These are phyloP conservation scores for Fusarium drepaniforme DNA, from an alignment of 2,329 filamentous ascomycete genomes.

Conservation along the genomic window DNA sequence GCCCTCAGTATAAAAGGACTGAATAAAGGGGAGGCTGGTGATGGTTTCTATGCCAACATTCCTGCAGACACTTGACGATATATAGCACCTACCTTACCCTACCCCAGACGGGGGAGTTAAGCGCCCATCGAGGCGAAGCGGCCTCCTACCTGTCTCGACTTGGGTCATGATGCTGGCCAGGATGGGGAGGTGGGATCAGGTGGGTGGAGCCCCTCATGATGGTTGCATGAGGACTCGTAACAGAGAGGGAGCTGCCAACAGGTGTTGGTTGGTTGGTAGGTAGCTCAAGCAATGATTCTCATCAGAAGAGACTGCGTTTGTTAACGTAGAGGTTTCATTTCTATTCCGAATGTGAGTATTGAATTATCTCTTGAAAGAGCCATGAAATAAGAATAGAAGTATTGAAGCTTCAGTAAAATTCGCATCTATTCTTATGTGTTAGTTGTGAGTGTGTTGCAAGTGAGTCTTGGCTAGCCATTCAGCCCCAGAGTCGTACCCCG, in stretches of 20 bases:
- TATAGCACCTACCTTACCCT: conserved; percentile 21
- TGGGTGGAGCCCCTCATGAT: conserved; percentile 16
- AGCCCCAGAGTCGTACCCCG: neutral
- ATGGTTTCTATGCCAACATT: conserved; percentile 35
- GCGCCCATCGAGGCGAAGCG: conserved; percentile 25
- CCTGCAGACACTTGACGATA: conserved; percentile 11
- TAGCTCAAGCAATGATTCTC: neutral
- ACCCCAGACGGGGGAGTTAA: conserved; percentile 4
- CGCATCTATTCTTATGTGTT: neutral
- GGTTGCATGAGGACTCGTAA: conserved; percentile 2
- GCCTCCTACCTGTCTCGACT: conserved; percentile 9
- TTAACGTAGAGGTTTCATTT: neutral
- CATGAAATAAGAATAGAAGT: neutral
- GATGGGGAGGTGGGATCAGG: conserved; percentile 16
- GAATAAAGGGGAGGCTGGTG: neutral
- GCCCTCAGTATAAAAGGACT: neutral
- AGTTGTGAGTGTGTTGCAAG: neutral
- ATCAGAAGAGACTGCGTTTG: neutral
- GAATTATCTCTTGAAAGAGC: neutral
- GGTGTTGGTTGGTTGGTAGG: neutral
- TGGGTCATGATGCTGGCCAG: conserved; percentile 9
- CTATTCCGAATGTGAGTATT: neutral
- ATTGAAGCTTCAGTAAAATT: neutral
- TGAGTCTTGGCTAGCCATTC: neutral
- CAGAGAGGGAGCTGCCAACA: neutral